A percentile compares a stretch with the other conserved stretches of the same genome.
Evolutionary conservation across 805 yeast genomes (phyloP).

Genomic region (Candida loeiensis): DNA sequence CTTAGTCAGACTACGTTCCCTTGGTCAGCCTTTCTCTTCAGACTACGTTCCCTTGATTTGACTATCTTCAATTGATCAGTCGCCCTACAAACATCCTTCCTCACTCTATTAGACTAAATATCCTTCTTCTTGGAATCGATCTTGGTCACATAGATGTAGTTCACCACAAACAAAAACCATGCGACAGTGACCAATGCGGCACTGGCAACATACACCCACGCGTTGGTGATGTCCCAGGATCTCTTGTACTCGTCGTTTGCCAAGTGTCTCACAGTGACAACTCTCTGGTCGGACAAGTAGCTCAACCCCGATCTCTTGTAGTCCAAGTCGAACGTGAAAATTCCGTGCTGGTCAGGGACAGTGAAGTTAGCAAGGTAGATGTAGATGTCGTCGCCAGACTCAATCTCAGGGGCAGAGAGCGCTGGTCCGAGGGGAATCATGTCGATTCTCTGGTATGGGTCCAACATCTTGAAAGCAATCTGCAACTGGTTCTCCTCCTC

Average conservation of each 20-base stretch:
- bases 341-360: conserved; percentile 95
- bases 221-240: conserved; percentile 87
- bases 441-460: conserved; percentile 86
- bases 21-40: no score
- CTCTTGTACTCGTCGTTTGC: conserved; percentile 95
- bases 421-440: conserved; percentile 44
- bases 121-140: conserved; percentile 28
- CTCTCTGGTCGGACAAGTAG: conserved; percentile 59
- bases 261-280: conserved; percentile 84
- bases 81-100: not conserved
- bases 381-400: conserved; percentile 40
- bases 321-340: conserved; percentile 79
- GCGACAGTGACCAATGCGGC: conserved; percentile 65
- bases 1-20: no score
- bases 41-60: no score
- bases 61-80: no score
- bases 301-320: conserved; percentile 76
- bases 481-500: conserved; percentile 58
- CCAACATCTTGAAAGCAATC: conserved; percentile 83
- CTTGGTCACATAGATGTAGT: conserved; percentile 49
- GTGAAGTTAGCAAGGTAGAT: conserved; percentile 55
- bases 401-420: conserved; percentile 31
- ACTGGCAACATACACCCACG: conserved; percentile 85
- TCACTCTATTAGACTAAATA: conserved; percentile 6
- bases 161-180: conserved; percentile 74